These are phyloP conservation scores for Groenewaldozyma sp. DNA, from an alignment of 1,139 yeast genomes.

Conservation along the genomic window DNA sequence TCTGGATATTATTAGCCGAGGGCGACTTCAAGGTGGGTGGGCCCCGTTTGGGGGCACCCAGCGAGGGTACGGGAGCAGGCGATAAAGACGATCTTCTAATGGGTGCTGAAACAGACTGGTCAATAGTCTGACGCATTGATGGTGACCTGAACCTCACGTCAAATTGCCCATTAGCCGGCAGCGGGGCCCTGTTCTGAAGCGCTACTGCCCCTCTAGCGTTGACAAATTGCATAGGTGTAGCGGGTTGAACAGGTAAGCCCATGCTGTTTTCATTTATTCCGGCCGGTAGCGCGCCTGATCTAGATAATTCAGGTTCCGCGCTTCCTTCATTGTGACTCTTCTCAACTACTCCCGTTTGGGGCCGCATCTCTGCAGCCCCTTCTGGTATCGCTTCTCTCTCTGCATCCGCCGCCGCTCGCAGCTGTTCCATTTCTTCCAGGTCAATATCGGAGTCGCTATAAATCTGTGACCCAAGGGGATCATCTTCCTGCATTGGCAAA, in stretches of 20 bases:
- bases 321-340: not conserved
- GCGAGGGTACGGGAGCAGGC: conserved; percentile 2
- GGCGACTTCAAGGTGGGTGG: conserved; percentile 1
- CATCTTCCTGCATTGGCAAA: not conserved
- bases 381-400: too few species aligned
- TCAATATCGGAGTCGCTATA: conserved; percentile 3
- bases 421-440: conserved; percentile 4
- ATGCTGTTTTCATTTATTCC: conserved; percentile 1
- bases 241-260: conserved; percentile 8
- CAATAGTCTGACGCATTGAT: conserved; percentile 39
- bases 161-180: conserved; percentile 29
- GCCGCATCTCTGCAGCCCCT: not conserved
- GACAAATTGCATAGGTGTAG: conserved; percentile 38
- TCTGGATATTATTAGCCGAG: not conserved
- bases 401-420: not conserved
- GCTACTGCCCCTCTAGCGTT: conserved; percentile 49
- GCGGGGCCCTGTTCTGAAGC: conserved; percentile 38
- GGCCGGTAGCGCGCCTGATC: not conserved
- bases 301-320: not conserved
- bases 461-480: not conserved
- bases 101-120: conserved; percentile 48
- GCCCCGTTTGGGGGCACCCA: conserved; percentile 2
- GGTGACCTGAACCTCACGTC: conserved; percentile 46
- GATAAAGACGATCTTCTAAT: conserved; percentile 21
- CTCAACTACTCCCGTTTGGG: not conserved